Percentiles rank a stretch among this genome's conserved stretches.
Evolutionary conservation across 176 grass and related monocot species (phyloP).

Genomic region (Oryza australiensis): DNA sequence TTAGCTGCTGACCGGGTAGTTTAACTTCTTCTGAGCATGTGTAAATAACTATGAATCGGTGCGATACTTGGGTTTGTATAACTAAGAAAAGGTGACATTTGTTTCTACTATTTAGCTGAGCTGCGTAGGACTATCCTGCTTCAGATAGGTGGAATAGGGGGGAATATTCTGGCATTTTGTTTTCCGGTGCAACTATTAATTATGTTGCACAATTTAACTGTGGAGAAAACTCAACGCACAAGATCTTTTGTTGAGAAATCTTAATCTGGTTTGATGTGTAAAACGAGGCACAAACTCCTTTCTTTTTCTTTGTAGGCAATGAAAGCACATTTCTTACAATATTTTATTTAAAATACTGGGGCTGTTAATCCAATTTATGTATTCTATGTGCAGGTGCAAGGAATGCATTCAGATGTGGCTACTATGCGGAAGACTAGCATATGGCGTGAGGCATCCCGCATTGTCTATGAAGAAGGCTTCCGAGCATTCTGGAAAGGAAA

Average conservation of each 20-base stretch:
- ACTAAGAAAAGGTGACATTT: neutral
- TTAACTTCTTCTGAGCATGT: neutral
- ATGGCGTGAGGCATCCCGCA: constrained; percentile 75
- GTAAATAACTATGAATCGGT: neutral
- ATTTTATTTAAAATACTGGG: neutral
- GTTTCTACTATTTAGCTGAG: neutral
- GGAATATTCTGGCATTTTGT: neutral
- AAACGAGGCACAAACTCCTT: neutral
- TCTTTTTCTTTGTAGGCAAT: neutral
- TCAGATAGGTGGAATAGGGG: constrained; percentile 6
- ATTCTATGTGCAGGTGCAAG: constrained; percentile 66
- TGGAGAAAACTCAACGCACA: neutral
- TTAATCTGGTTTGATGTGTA: neutral
- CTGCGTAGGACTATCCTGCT: neutral
- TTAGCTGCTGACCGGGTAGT: neutral
- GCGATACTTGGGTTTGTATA: neutral
- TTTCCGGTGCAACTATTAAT: neutral
- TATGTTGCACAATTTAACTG: neutral
- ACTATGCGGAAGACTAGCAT: constrained; percentile 68
- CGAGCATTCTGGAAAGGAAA: constrained; percentile 96
- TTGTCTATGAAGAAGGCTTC: constrained; percentile 85
- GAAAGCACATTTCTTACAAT: neutral
- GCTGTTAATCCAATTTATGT: neutral
- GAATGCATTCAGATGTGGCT: constrained; percentile 88
- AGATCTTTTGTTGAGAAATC: neutral